Evolutionary conservation across 169 alveolate genomes (phyloP).

Genomic region (Fabrea salina): DNA sequence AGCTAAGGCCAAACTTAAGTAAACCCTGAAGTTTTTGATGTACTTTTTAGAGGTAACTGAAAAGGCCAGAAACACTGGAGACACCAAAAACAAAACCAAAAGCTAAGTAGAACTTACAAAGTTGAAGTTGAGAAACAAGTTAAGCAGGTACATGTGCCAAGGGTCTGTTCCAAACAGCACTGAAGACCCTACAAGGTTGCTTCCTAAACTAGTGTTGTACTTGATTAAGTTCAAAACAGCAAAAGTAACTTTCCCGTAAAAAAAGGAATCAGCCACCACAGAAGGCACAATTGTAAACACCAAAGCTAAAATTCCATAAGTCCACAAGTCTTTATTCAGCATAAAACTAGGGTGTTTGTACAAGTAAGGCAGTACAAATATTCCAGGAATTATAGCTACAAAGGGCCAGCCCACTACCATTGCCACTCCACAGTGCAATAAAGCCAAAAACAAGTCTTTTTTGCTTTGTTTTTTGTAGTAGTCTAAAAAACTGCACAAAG

Average conservation of each 20-base stretch:
- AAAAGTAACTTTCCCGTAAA: background rate
- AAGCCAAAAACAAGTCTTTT: background rate
- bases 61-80: background rate
- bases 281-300: background rate
- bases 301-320: background rate
- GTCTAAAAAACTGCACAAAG: background rate
- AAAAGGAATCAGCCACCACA: background rate
- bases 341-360: background rate
- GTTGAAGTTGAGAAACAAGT: conserved; percentile 22
- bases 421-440: conserved; percentile 12
- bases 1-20: background rate
- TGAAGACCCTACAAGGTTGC: conserved; percentile 14
- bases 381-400: conserved; percentile 13
- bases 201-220: conserved; percentile 26
- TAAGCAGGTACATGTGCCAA: background rate
- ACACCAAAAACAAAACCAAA: background rate
- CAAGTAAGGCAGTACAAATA: background rate
- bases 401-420: conserved; percentile 34
- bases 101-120: background rate
- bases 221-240: background rate
- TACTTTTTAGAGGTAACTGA: background rate
- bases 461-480: background rate
- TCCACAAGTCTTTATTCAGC: background rate
- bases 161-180: conserved; percentile 27
- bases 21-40: background rate